phyloP scores from a whole-genome alignment of 768 basidiomycete species.

The Dioszegia hungarica region DNA sequence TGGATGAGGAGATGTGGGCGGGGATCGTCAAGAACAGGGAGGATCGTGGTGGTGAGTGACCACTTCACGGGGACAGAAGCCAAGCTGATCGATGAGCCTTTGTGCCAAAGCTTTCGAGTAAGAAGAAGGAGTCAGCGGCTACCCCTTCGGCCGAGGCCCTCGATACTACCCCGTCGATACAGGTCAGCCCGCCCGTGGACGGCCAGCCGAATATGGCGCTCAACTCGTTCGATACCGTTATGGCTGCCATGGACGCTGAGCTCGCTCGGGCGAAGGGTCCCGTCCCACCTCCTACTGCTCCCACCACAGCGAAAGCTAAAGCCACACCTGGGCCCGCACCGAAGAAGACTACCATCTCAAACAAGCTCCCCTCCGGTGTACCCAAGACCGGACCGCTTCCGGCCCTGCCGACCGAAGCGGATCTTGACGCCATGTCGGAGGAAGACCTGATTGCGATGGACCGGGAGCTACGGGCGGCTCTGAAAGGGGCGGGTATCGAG shows the following conservation, averaged over 20 bases:
- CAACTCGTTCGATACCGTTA: conserved; percentile 90
- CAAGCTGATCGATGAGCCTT: conserved; percentile 25
- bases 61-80: not conserved
- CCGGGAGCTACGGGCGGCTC: conserved; percentile 65
- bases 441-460: conserved; percentile 74
- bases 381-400: conserved; percentile 3
- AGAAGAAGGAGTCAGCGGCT: not conserved
- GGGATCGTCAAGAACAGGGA: conserved; percentile 76
- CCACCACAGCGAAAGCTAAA: not conserved
- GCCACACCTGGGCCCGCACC: conserved; percentile 7
- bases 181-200: not conserved
- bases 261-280: conserved; percentile 51
- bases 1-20: conserved; percentile 80
- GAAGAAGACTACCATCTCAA: conserved; percentile 3
- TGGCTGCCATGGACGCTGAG: conserved; percentile 90
- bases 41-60: conserved; percentile 71
- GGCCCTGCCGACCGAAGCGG: conserved; percentile 49
- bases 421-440: conserved; percentile 60
- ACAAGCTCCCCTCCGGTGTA: not conserved
- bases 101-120: conserved; percentile 20
- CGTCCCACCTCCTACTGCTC: conserved; percentile 15
- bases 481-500: conserved; percentile 54
- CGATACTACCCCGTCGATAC: not conserved
- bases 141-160: not conserved
- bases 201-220: conserved; percentile 60